phyloP scores from a whole-genome alignment of 1,139 yeast genomes.

The Yamadazyma blattariae region DNA sequence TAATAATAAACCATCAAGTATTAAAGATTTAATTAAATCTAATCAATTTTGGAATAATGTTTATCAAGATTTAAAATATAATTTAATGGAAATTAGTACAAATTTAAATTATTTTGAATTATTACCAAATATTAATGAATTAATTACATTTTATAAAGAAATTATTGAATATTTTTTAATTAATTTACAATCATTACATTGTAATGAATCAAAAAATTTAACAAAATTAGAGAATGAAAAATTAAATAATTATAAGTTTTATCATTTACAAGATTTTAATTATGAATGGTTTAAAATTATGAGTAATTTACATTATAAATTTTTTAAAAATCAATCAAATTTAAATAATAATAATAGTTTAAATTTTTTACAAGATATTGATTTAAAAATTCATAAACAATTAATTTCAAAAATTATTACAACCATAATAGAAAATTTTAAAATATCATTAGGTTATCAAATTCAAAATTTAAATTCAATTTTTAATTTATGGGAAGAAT shows the following conservation, averaged over 20 bases:
- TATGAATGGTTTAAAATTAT: constrained; percentile 24
- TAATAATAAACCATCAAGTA: constrained; percentile 1
- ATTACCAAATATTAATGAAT: constrained; percentile 27
- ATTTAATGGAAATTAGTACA: constrained; percentile 18
- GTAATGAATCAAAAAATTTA: constrained; percentile 12
- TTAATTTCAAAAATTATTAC: constrained; percentile 11
- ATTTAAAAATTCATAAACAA: constrained; percentile 11
- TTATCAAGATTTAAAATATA: constrained; percentile 31
- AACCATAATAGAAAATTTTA: constrained; percentile 14
- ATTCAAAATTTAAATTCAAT: constrained; percentile 3
- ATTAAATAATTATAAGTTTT: constrained; percentile 18
- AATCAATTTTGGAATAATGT: constrained; percentile 32
- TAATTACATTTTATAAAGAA: constrained; percentile 24
- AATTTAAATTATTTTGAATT: constrained; percentile 21
- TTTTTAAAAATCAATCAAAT: constrained; percentile 13
- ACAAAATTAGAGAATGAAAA: constrained; percentile 17
- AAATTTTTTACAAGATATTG: constrained; percentile 8
- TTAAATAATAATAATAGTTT: constrained; percentile 7
- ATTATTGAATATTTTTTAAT: constrained; percentile 29
- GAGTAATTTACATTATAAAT: constrained; percentile 20
- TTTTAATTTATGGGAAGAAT: constrained; percentile 12
- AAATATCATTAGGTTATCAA: constrained; percentile 6
- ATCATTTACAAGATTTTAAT: constrained; percentile 25
- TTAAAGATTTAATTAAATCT: constrained; percentile 17
- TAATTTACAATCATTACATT: constrained; percentile 18